These are phyloP conservation scores for Reutealis trisperma DNA, from an alignment of 345 rosid species.

Conservation along the genomic window DNA sequence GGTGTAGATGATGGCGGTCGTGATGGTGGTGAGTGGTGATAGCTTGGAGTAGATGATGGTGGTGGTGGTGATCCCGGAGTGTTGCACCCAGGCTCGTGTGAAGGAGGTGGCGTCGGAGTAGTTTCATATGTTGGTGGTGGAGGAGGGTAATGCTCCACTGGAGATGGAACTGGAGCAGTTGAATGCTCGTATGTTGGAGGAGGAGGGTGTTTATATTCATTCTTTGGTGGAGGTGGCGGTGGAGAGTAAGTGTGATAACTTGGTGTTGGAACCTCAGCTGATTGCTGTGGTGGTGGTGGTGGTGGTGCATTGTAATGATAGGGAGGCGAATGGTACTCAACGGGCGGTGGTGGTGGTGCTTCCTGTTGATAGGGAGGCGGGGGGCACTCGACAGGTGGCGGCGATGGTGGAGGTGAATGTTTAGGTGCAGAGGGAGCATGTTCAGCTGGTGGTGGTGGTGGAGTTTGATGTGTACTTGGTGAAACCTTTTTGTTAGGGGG, in stretches of 20 bases:
- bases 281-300: conserved; percentile 23
- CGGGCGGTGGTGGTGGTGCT: conserved; percentile 21
- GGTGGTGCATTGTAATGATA: conserved; percentile 8
- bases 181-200: conserved; percentile 20
- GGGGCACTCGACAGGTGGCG: conserved; percentile 10
- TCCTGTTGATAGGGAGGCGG: conserved; percentile 26
- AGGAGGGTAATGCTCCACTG: conserved; percentile 15
- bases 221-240: conserved; percentile 12
- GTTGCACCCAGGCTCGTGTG: conserved; percentile 18
- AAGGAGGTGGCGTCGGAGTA: conserved; percentile 22
- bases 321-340: conserved; percentile 20
- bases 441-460: conserved; percentile 25
- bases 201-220: conserved; percentile 14
- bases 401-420: conserved; percentile 9
- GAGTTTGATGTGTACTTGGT: conserved; percentile 32
- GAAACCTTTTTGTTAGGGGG: conserved; percentile 48
- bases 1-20: conserved; percentile 14
- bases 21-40: conserved; percentile 24
- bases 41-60: conserved; percentile 21
- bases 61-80: conserved; percentile 35
- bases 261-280: conserved; percentile 1
- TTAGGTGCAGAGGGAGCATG: background rate
- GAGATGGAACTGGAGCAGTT: conserved; percentile 20
- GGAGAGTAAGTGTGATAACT: conserved; percentile 13
- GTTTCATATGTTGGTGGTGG: conserved; percentile 20